Conservation (phyloP, 148 eudicot genomes). For the Chenopodium formosanum region DNA sequence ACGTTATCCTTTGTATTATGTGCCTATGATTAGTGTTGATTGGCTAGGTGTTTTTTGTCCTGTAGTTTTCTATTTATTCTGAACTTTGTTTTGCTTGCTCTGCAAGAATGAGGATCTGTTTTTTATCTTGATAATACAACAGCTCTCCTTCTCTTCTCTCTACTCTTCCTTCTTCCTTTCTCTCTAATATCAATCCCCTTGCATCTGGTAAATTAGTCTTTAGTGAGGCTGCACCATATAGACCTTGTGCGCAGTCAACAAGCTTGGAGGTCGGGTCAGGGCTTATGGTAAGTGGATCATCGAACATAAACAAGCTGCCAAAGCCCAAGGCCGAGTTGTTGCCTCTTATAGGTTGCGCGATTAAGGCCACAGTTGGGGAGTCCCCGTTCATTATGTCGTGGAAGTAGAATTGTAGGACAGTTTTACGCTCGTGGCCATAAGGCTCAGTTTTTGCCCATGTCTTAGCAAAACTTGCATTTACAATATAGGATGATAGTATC, state of each 20-base stretch:
- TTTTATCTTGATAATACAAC: too few relatives aligned
- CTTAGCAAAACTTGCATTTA: not conserved
- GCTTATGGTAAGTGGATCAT: conserved; percentile 37
- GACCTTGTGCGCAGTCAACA: conserved; percentile 58
- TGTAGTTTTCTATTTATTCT: too few relatives aligned
- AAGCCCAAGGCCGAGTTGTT: conserved; percentile 23
- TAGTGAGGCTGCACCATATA: conserved; percentile 19
- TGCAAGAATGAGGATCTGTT: too few relatives aligned
- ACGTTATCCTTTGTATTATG: too few relatives aligned
- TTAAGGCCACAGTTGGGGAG: conserved; percentile 15
- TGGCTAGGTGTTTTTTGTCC: too few relatives aligned
- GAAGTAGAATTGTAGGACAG: conserved; percentile 32
- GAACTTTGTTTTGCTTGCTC: too few relatives aligned
- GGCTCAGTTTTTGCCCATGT: conserved; percentile 12
- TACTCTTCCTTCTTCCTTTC: too few relatives aligned
- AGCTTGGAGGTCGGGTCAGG: conserved; percentile 36
- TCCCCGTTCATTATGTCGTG: conserved; percentile 29
- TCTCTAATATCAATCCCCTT: too few relatives aligned
- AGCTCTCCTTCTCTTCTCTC: too few relatives aligned
- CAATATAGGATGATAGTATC: not conserved
- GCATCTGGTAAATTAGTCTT: too few relatives aligned
- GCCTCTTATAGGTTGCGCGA: not conserved
- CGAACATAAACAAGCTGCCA: conserved; percentile 36
- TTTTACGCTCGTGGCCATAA: conserved; percentile 13
- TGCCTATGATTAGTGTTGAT: too few relatives aligned